Base-by-base conservation (phyloP, 345 rosid genomes). In the Lagerstroemia speciosa region DNA sequence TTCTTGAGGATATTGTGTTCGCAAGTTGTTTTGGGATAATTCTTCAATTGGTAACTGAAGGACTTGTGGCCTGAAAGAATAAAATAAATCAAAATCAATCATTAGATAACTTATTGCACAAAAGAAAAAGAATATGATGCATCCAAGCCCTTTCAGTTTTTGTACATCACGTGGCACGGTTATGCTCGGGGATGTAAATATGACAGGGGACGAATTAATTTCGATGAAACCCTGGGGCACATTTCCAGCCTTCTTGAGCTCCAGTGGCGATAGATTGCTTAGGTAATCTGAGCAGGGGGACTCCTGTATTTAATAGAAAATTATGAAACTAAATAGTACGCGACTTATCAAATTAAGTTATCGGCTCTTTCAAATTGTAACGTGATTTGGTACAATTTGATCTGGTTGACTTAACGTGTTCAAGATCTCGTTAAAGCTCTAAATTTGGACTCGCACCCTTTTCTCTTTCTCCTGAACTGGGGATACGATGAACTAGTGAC, bases 121-220 rank as follows among this genome's bases (percentile, higher is more conserved):
- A 19, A 50, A 50, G 55, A 50, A 50, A 19, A 50, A 50, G 55
- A 50, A 50, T 14, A 2, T 5, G 55, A n/a, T 50, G 22, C 52
- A 46, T 46, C 61, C 78, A 38, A 77, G 85, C 85, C 92, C 82
- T 67, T 58, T 73, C 67, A 67, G 22, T 62, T 66, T 64, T 72
- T 71, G 63, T 33, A 80, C 68, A 69, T 69, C 77, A 10, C 66
- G 67, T 16, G 70, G 70, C 10, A 75, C 53, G 70, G 71, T 64
- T 38, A 67, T 63, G 32, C 62, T 81, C 3, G 86, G 87, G 14
- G 87, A 79, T 9, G 83, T 77, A 69, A 80, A 85, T 9, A 78
- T 81, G 40, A 81, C 72, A 64, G 91, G 85, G 29, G 86, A 81
- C 53, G 85, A 83, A 80, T 65, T 80, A 60, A 85, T 68, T 45